These are phyloP conservation scores for Lentithecium fluviatile DNA, from an alignment of 495 filamentous ascomycete genomes.

Conservation along the genomic window DNA sequence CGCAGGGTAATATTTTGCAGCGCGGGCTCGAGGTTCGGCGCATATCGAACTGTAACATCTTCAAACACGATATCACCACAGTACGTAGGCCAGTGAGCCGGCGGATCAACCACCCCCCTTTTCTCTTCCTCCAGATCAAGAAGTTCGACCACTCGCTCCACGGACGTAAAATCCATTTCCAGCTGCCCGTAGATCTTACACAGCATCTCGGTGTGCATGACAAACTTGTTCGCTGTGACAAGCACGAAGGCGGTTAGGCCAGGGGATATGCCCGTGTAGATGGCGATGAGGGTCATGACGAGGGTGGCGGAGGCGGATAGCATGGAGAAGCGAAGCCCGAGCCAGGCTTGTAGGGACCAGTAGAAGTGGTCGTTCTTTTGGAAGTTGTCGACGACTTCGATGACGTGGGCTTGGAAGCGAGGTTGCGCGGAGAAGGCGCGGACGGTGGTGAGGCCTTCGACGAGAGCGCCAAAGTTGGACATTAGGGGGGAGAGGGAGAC, in stretches of 20 bases:
- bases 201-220: conserved; percentile 66
- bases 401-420: conserved; percentile 72
- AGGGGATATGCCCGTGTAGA: conserved; percentile 66
- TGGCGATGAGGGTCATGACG: conserved; percentile 64
- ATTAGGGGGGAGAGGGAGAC: conserved; percentile 78
- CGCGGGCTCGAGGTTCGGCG: conserved; percentile 68
- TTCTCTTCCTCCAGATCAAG: conserved; percentile 72
- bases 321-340: conserved; percentile 72
- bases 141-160: conserved; percentile 78
- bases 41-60: conserved; percentile 73
- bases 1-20: conserved; percentile 61
- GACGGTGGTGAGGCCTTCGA: conserved; percentile 78
- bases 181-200: conserved; percentile 76
- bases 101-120: conserved; percentile 61
- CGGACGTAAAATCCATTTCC: conserved; percentile 87
- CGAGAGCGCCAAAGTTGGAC: conserved; percentile 78
- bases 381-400: conserved; percentile 74
- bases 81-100: conserved; percentile 71
- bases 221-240: conserved; percentile 59
- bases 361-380: conserved; percentile 94
- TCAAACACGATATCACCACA: conserved; percentile 71
- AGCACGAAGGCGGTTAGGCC: conserved; percentile 77
- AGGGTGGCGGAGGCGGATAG: conserved; percentile 72
- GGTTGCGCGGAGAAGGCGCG: conserved; percentile 66
- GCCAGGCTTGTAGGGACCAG: conserved; percentile 80